Conservation (phyloP, 768 basidiomycete species). For the Boletus coccyginus region DNA sequence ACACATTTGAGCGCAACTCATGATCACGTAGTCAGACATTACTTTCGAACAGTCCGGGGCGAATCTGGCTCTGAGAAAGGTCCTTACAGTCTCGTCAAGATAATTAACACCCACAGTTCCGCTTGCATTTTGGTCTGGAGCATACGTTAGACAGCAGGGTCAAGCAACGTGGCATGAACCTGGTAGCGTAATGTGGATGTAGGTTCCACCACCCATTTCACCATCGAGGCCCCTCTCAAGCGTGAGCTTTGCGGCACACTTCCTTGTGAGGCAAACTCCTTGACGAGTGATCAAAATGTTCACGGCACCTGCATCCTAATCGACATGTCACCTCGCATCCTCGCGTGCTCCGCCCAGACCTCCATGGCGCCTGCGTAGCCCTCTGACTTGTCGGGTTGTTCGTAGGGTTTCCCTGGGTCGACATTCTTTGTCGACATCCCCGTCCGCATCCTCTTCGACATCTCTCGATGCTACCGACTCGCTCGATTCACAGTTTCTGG, state of each 20-base stretch:
- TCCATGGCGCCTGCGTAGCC: no score
- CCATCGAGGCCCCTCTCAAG: constrained; percentile 13
- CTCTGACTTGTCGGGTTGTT: no score
- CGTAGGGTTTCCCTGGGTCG: no score
- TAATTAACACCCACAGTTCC: no score
- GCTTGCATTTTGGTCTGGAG: not conserved
- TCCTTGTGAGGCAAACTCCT: constrained; percentile 43
- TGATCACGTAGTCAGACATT: not conserved
- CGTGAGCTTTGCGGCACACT: constrained; percentile 55
- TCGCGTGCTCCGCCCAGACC: no score
- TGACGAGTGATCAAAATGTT: constrained; percentile 56
- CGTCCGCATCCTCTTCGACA: no score
- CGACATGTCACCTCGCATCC: no score
- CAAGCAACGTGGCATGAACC: constrained; percentile 31
- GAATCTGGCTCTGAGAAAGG: constrained; percentile 38
- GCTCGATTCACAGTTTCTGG: no score
- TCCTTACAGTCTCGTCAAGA: not conserved
- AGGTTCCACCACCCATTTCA: constrained; percentile 29
- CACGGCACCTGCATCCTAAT: constrained; percentile 55
- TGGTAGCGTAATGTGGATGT: constrained; percentile 9
- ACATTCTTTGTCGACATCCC: no score
- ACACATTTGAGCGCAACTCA: not conserved
- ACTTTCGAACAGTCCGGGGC: constrained; percentile 57
- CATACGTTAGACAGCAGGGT: not conserved
- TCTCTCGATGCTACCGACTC: no score